Percentiles rank a stretch among this genome's conserved stretches.
phyloP scores from a whole-genome alignment of 306 rosid species.

The Cyclanthera cordifolia region DNA sequence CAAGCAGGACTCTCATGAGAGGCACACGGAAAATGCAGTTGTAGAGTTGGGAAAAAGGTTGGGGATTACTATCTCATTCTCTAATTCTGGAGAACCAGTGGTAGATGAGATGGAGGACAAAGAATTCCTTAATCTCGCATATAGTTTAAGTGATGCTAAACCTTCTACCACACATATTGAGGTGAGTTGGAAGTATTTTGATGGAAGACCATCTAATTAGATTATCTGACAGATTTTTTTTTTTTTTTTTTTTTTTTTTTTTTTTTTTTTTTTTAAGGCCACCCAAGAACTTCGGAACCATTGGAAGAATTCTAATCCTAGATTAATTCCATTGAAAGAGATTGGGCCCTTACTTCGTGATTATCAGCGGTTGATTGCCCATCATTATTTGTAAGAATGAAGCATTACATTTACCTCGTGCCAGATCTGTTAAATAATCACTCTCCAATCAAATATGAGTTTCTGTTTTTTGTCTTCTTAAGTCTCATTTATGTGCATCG shows the following conservation, averaged over 20 bases:
- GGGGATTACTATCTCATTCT: conserved; percentile 51
- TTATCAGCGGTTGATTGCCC: conserved; percentile 56
- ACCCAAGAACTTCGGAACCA: conserved; percentile 58
- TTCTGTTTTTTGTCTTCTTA: not conserved
- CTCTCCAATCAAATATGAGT: not conserved
- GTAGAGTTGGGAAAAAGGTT: conserved; percentile 52
- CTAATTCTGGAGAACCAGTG: conserved; percentile 40
- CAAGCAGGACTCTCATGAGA: conserved; percentile 45
- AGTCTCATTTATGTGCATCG: not conserved
- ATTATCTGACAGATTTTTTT: not conserved
- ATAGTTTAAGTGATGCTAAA: conserved; percentile 33
- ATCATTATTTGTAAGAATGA: conserved; percentile 40
- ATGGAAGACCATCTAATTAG: not conserved
- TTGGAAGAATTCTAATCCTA: conserved; percentile 66
- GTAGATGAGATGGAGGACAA: conserved; percentile 56
- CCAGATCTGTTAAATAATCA: not conserved
- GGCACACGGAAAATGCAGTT: conserved; percentile 32
- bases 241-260: conserved; percentile 5
- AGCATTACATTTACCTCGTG: not conserved
- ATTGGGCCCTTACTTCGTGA: conserved; percentile 87
- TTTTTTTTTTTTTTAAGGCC: conserved; percentile 24
- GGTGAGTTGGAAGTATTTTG: conserved; percentile 19
- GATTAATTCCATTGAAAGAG: conserved; percentile 59
- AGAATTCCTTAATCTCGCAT: conserved; percentile 68
- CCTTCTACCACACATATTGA: conserved; percentile 24